Evolutionary conservation across 2,329 filamentous ascomycete genomes (phyloP), one percentile per base, ranked within the genome.

Genomic region (Coniochaeta pulveracea): DNA sequence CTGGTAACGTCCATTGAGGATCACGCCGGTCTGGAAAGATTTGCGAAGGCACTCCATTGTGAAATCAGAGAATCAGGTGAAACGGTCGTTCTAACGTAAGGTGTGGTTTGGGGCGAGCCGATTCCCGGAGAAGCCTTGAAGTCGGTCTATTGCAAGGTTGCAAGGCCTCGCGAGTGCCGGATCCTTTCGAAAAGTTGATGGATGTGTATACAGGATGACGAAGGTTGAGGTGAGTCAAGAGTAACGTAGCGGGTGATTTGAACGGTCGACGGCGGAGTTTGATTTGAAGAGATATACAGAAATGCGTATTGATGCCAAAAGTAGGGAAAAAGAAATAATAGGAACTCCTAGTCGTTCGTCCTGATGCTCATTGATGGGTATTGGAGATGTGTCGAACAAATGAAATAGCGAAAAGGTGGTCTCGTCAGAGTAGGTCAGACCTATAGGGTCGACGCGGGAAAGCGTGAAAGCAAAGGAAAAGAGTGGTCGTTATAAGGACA

Each of bases 1-100:
- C 61, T 83, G 70, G 58, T 91, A 98, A 46, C 91, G 88, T 57
- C 85, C 86, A 55, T 84, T 78, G 53, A 94, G 77, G 53, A 93
- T 63, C 59, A 82, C 74, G 58, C 82, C 85, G 58, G 76, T 68
- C 52, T 76, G 66, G 62, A 94, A 91, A 52, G 77, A 72, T 61
- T 86, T 76, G 63, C 79, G 77, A 68, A 93, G 75, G 68, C 85
- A 93, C 64, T 86, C 84, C 85, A 93, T 69, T 50, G 49, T 36
- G 47, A 46, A 46, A 48, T 45, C 49, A 39, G 37, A 39, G 39
- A 41, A 31, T 31, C 22, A 31, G 12, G 28, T 40, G 34, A 39
- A 39, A 42, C 40, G 27, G 37, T 35, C 32, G 41, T 37, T 43
- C 11, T 17, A 14, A n/a, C n/a, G 28, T 21, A 31, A 31, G 28